Evolutionary conservation across 768 basidiomycete species (phyloP), one percentile per base, ranked within the genome.

Genomic region (Naganishia onofrii): DNA sequence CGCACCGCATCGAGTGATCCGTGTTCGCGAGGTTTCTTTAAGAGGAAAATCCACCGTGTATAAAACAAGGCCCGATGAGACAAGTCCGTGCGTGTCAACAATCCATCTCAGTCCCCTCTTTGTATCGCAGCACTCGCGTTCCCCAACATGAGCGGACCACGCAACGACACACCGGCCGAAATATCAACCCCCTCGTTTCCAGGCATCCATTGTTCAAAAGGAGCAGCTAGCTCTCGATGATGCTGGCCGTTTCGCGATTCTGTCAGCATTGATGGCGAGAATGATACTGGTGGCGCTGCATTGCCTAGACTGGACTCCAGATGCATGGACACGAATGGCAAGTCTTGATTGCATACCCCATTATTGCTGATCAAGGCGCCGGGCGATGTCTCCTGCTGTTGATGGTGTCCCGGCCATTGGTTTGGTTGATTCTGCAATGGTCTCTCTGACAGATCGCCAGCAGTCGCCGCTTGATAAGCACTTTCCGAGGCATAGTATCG

Each of bases 401-500:
- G 17, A 1, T 15, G 31, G 29, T 29, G 19, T 32, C 29, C 23
- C 26, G 56, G 3, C 29, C 21, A 21, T 10, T 34, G 57, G 31
- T 19, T 13, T 23, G 7, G 3, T 23, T 15, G 57, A 4, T 9
- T 34, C 15, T 15, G 13, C 32, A 38, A 5, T 7, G 57, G 32
- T 28, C 21, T 51, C 19, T 58, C 57, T 31, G n/a, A 13, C n/a
- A 32, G 2, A 36, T 31, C 9, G 57, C 32, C 34, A 2, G 42
- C 7, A 36, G 34, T 58, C 34, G 38, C 60, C 23, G 42, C 60
- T 29, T 63, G 60, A 29, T 63, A 63, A 8, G 38, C 60, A 26
- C 38, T 63, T 17, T 63, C 38, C 3, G 60, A 63, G 9, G 60
- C n/a, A 34, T 63, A 63, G 38, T 63, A 63, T 17, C 60, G 36